phyloP scores from a whole-genome alignment of 805 yeast species.

The Candida yuanshanica region DNA sequence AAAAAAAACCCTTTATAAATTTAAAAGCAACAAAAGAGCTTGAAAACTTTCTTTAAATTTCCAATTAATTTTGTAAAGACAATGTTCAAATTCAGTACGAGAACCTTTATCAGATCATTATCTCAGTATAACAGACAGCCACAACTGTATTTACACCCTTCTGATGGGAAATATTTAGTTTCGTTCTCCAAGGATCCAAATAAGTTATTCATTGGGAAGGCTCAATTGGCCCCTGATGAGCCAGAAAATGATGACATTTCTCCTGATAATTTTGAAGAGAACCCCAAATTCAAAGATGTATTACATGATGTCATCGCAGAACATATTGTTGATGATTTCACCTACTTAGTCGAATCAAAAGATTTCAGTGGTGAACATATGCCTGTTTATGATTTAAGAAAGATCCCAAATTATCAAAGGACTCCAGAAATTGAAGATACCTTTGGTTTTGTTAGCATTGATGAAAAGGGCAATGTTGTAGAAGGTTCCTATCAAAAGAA shows the following conservation, averaged over 20 bases:
- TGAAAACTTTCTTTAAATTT: no score
- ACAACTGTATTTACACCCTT: conserved; percentile 13
- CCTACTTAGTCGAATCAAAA: conserved; percentile 51
- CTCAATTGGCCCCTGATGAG: background rate
- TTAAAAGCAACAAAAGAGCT: no score
- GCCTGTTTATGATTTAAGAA: conserved; percentile 70
- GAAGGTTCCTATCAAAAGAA: conserved; percentile 53
- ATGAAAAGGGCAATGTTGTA: conserved; percentile 47
- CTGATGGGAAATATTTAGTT: background rate
- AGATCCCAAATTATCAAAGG: conserved; percentile 57
- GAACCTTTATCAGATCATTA: background rate
- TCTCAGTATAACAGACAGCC: conserved; percentile 3
- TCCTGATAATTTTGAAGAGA: conserved; percentile 6
- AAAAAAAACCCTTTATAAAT: no score
- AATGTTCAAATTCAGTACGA: background rate
- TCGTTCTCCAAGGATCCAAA: conserved; percentile 15
- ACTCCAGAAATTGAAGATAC: conserved; percentile 67
- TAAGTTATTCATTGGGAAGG: conserved; percentile 5
- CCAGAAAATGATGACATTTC: conserved; percentile 2
- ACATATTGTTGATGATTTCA: conserved; percentile 38
- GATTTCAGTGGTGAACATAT: conserved; percentile 46
- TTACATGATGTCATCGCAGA: conserved; percentile 12
- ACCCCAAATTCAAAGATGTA: conserved; percentile 6
- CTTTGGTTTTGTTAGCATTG: conserved; percentile 63
- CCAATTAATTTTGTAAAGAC: no score